Evolutionary conservation across 768 basidiomycete genomes (phyloP), one percentile per base, ranked within the genome.

Genomic region (Neoboletus magnificus): DNA sequence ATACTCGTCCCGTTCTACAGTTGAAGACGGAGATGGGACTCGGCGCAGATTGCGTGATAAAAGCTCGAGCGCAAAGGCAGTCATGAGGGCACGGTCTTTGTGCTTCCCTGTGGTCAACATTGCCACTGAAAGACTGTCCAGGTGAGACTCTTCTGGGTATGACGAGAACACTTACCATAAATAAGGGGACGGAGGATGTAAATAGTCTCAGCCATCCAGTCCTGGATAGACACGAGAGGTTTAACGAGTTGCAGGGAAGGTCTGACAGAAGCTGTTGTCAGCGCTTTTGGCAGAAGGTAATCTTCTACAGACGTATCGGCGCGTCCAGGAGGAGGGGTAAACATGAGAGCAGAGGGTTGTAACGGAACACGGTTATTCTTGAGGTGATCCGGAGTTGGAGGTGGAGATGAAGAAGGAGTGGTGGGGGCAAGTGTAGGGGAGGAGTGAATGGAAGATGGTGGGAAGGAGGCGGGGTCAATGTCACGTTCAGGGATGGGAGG

Each of bases 401-500:
- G 77, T 9, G 79, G 76, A 5, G 86, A 86, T 20, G 76, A 73
- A 1, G 77, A 73, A 15, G 80, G 79, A 10, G 84, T 81, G 8
- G 85, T 82, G 4, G 84, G 78, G 29, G 76, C 82, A 42, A 84
- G 74, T 5, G 84, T 84, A 20, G 85, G 84, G 18, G 87, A 82
- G 9, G 81, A 81, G 29, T 77, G 68, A 50, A 76, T 74, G 27
- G 80, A 82, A 37, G 76, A 75, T 11, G 80, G 68, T 15, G 86
- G 80, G 9, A 93, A 66, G 44, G 79, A 76, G 6, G 87, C 77
- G 5, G 89, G 87, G 69, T 95, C 94, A 58, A 92, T 80, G 61
- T 94, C 93, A 49, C 94, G 84, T 71, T 93, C 90, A 15, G 94
- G 93, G 51, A 93, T 84, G 20, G 89, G 87, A 3, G 87, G 87